These are phyloP conservation scores for Marasmius tenuissimus DNA, from an alignment of 1,284 basidiomycete genomes.

Conservation along the genomic window DNA sequence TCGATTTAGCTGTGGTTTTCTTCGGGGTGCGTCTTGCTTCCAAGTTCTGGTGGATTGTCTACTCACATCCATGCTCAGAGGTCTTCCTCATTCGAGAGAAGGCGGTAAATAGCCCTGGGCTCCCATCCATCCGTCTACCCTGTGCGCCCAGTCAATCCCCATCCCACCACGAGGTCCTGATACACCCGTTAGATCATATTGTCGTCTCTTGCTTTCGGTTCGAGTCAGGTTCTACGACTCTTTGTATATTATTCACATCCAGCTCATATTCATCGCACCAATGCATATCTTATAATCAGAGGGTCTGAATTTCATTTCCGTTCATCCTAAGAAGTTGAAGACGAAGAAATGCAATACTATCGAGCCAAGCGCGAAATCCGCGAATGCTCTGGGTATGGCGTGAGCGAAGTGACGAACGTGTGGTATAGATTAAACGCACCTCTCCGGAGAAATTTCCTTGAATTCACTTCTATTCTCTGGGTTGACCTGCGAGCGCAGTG, in stretches of 20 bases:
- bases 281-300: not conserved
- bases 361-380: conserved; percentile 93
- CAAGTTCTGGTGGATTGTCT: conserved; percentile 4
- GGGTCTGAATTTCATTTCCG: not conserved
- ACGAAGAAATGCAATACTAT: conserved; percentile 98
- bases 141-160: not conserved
- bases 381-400: conserved; percentile 74
- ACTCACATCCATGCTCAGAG: conserved; percentile 44
- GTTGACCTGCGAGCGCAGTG: conserved; percentile 90
- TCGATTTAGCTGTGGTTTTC: conserved; percentile 80
- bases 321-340: conserved; percentile 82
- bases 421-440: conserved; percentile 49
- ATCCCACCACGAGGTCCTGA: not conserved
- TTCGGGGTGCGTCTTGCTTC: conserved; percentile 59
- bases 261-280: not conserved
- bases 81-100: conserved; percentile 68
- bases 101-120: conserved; percentile 19
- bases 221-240: conserved; percentile 25
- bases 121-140: not conserved
- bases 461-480: conserved; percentile 80
- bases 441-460: conserved; percentile 91
- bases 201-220: conserved; percentile 14
- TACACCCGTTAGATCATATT: not conserved
- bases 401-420: conserved; percentile 8
- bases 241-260: not conserved